phyloP scores from a whole-genome alignment of 2,329 filamentous ascomycete species.

The Clathrospora elynae region DNA sequence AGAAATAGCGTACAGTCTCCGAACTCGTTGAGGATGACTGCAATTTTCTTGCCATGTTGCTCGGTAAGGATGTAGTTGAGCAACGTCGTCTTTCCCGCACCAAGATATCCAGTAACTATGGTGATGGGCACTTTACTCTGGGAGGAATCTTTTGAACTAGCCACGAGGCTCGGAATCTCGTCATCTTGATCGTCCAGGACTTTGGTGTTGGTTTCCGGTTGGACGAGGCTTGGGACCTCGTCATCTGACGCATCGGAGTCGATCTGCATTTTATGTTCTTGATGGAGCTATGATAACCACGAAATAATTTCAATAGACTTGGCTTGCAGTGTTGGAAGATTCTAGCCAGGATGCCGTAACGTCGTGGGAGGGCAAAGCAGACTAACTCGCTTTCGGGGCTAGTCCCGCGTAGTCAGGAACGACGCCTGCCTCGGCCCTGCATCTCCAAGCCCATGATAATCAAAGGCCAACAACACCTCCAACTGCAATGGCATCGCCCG shows the following conservation, averaged over 20 bases:
- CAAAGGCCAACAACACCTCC: slow-evolving; percentile 18
- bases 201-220: slow-evolving; percentile 31
- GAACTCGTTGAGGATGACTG: slow-evolving; percentile 87
- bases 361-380: slow-evolving; percentile 12
- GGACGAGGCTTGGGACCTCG: slow-evolving; percentile 61
- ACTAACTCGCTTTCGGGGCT: slow-evolving; percentile 3
- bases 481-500: slow-evolving; percentile 38
- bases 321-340: not conserved
- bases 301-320: not conserved
- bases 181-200: slow-evolving; percentile 31
- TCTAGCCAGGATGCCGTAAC: slow-evolving; percentile 5
- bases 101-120: slow-evolving; percentile 88
- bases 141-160: slow-evolving; percentile 54
- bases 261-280: too few species aligned
- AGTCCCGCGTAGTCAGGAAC: slow-evolving; percentile 6
- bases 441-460: slow-evolving; percentile 18
- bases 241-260: slow-evolving; percentile 36
- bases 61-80: slow-evolving; percentile 95
- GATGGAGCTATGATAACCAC: not conserved
- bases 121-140: slow-evolving; percentile 77
- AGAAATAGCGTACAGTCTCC: slow-evolving; percentile 37
- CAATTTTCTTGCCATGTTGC: slow-evolving; percentile 96
- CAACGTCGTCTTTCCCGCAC: slow-evolving; percentile 92
- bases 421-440: slow-evolving; percentile 27
- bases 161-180: slow-evolving; percentile 29